These are phyloP conservation scores for Heritiera fomes DNA, from an alignment of 345 rosid genomes.

Conservation along the genomic window DNA sequence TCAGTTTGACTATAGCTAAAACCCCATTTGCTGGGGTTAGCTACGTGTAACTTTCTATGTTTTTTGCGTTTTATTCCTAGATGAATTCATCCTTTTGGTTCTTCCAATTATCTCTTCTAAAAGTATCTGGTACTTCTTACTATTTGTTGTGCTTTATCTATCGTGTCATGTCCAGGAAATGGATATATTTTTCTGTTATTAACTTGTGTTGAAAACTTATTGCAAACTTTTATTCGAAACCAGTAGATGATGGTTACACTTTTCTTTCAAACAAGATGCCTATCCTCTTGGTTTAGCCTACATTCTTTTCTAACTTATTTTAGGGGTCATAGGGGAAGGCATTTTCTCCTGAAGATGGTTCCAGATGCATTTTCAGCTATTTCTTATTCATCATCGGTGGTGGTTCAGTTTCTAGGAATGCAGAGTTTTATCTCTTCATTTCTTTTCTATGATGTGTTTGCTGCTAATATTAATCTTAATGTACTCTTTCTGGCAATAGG, in stretches of 20 bases:
- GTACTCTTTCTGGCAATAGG: constrained; percentile 45
- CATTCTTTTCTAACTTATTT: not conserved
- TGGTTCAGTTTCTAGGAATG: not conserved
- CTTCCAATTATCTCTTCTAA: not conserved
- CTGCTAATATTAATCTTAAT: constrained; percentile 15
- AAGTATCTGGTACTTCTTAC: not conserved
- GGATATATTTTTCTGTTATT: not conserved
- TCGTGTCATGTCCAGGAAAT: not conserved
- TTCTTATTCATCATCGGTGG: not conserved
- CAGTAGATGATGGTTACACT: not conserved
- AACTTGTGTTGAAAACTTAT: not conserved
- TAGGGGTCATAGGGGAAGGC: not conserved
- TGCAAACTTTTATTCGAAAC: not conserved
- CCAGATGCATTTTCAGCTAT: not conserved
- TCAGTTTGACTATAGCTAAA: not conserved
- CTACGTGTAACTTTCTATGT: not conserved
- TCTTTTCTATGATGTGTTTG: not conserved
- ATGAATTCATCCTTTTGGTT: not conserved
- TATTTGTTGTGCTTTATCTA: not conserved
- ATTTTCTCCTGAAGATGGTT: not conserved
- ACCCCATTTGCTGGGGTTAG: not conserved
- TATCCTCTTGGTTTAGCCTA: not conserved
- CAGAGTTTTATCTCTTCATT: not conserved
- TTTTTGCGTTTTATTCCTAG: not conserved
- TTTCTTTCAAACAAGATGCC: not conserved